phyloP scores from a whole-genome alignment of 768 basidiomycete genomes.

The Pleurotus tuoliensis region DNA sequence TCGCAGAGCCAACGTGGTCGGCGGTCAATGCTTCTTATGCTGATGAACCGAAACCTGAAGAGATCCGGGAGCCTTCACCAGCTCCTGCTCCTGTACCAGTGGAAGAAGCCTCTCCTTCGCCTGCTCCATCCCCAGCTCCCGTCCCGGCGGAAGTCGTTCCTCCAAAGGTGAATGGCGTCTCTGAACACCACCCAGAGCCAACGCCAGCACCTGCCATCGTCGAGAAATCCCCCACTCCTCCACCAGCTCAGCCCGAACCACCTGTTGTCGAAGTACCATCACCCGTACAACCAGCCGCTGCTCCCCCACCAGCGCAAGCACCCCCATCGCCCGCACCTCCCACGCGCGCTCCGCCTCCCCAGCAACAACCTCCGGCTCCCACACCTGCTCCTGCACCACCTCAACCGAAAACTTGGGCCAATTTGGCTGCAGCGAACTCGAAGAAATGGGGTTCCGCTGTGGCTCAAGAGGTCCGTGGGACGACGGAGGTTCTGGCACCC shows the following conservation, averaged over 20 bases:
- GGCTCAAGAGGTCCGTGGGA: conserved; percentile 72
- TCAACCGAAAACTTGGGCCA: conserved; percentile 86
- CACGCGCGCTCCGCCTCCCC: conserved; percentile 18
- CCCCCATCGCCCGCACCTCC: conserved; percentile 24
- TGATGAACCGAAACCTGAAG: conserved; percentile 14
- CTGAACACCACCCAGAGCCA: conserved; percentile 28
- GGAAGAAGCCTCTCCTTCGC: conserved; percentile 23
- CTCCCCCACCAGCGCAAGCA: conserved; percentile 17
- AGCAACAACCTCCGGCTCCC: conserved; percentile 22
- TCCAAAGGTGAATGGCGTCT: conserved; percentile 21
- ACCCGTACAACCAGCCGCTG: conserved; percentile 26
- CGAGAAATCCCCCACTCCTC: conserved; percentile 18
- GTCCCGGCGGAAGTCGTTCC: conserved; percentile 16
- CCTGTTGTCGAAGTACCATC: conserved; percentile 16
- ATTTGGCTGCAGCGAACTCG: conserved; percentile 77
- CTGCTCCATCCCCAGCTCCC: conserved; percentile 22
- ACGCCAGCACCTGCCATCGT: conserved; percentile 26
- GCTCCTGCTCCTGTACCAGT: conserved; percentile 30
- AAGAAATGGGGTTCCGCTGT: conserved; percentile 86
- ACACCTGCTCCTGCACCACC: conserved; percentile 33
- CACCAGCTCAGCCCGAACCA: conserved; percentile 13
- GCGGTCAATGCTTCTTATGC: conserved; percentile 23
- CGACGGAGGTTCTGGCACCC: conserved; percentile 50
- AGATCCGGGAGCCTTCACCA: conserved; percentile 16
- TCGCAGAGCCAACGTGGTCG: conserved; percentile 19